Percentiles rank a stretch among this genome's conserved stretches.
Evolutionary conservation across 148 eudicot genomes (phyloP).

Genomic region (Rhododendron griersonianum): DNA sequence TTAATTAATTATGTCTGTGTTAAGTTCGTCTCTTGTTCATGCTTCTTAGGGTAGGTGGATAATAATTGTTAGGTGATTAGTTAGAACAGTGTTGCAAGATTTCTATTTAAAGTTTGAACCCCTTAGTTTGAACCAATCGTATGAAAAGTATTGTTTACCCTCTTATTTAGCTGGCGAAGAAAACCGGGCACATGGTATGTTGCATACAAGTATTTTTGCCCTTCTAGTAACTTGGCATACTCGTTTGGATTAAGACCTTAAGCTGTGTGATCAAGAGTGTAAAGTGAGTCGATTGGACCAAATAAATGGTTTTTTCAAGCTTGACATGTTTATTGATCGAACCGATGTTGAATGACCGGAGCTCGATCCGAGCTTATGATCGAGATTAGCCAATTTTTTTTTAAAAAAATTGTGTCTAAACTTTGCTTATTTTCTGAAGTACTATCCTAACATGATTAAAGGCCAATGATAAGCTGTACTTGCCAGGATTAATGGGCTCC

Average conservation of each 20-base stretch:
- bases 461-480: neutral
- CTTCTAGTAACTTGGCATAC: neutral
- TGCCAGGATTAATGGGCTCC: constrained; percentile 12
- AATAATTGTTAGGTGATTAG: neutral
- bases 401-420: neutral
- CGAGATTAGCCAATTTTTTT: neutral
- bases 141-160: neutral
- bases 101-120: neutral
- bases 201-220: neutral
- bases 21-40: neutral
- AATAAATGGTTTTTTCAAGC: neutral
- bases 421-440: neutral
- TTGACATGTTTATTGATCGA: neutral
- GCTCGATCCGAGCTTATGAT: neutral
- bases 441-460: neutral
- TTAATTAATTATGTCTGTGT: neutral
- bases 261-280: neutral
- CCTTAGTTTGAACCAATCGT: neutral
- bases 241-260: neutral
- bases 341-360: neutral
- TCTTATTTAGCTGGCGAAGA: neutral
- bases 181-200: neutral
- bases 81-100: neutral
- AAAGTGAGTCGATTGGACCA: neutral
- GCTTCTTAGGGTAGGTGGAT: neutral